A percentile compares a stretch with the other conserved stretches of the same genome.
Conservation (phyloP, 1,284 basidiomycete species). For the Apiotrichum brassicae region DNA sequence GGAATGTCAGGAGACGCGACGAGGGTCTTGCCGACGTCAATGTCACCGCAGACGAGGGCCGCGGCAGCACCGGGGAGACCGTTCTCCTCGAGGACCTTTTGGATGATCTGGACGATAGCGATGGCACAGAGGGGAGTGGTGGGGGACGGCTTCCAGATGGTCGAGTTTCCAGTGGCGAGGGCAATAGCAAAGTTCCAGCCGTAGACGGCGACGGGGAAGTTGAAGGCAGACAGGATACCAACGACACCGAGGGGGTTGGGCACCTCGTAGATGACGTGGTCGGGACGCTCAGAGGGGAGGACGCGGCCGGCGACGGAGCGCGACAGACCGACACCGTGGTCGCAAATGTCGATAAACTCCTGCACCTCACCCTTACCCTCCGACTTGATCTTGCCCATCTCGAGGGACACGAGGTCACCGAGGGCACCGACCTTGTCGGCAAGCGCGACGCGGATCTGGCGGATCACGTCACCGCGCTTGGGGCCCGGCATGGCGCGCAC, state of each 20-base stretch:
- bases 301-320: slow-evolving; percentile 86
- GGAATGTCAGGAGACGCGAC: slow-evolving; percentile 68
- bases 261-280: slow-evolving; percentile 80
- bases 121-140: slow-evolving; percentile 77
- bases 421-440: slow-evolving; percentile 72
- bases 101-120: slow-evolving; percentile 77
- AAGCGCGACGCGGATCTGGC: slow-evolving; percentile 81
- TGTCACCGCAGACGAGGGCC: slow-evolving; percentile 72
- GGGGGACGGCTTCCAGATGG: slow-evolving; percentile 90
- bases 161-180: slow-evolving; percentile 79
- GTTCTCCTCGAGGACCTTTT: slow-evolving; percentile 72
- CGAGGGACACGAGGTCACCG: slow-evolving; percentile 63
- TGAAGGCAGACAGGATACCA: slow-evolving; percentile 84
- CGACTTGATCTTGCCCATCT: slow-evolving; percentile 87
- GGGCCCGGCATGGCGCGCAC: slow-evolving; percentile 79
- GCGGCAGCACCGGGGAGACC: slow-evolving; percentile 75
- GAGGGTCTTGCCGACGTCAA: slow-evolving; percentile 69
- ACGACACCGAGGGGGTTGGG: slow-evolving; percentile 89
- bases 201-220: slow-evolving; percentile 75
- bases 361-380: slow-evolving; percentile 84
- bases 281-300: slow-evolving; percentile 76
- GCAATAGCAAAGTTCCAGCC: slow-evolving; percentile 85
- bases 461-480: slow-evolving; percentile 74
- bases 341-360: slow-evolving; percentile 38
- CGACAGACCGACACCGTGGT: slow-evolving; percentile 74